phyloP scores from a whole-genome alignment of 139 green algal genomes.

The Prasinococcaceae sp. region DNA sequence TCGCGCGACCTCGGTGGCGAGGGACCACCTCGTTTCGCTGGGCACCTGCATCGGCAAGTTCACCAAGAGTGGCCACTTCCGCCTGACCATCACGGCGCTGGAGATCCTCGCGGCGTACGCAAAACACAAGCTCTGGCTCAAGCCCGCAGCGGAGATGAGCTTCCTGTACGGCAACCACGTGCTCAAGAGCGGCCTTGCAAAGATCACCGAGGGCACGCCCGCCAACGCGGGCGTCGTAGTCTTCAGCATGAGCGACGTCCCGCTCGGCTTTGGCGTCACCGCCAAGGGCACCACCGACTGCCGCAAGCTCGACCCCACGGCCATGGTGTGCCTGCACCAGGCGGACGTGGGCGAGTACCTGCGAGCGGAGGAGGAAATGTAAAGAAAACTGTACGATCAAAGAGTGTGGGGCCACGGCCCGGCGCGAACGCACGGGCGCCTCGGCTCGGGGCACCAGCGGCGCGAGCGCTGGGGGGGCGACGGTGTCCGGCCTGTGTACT shows the following conservation, averaged over 20 bases:
- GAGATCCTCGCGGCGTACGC: constrained; percentile 76
- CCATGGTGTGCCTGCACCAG: constrained; percentile 90
- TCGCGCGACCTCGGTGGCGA: constrained; percentile 35
- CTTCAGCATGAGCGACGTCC: constrained; percentile 80
- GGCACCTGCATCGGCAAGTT: constrained; percentile 91
- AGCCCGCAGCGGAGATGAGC: constrained; percentile 90
- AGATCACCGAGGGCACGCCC: constrained; percentile 93
- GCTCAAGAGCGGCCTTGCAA: constrained; percentile 84
- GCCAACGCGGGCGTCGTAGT: constrained; percentile 38
- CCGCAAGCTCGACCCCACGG: constrained; percentile 67
- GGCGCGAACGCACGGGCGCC: too few species aligned
- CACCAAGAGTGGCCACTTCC: constrained; percentile 90
- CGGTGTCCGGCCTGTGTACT: too few species aligned
- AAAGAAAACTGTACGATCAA: too few species aligned
- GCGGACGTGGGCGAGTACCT: constrained; percentile 53
- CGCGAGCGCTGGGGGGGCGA: too few species aligned
- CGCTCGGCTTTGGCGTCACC: constrained; percentile 88
- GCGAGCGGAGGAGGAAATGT: constrained; percentile 1
- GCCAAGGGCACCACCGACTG: constrained; percentile 84
- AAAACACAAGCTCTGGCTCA: constrained; percentile 99
- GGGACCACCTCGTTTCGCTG: constrained; percentile 78
- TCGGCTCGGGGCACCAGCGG: too few species aligned
- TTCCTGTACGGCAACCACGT: constrained; percentile 98
- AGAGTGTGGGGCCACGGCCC: too few species aligned
- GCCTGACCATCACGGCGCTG: constrained; percentile 75